These are phyloP conservation scores for Alternaria dauci DNA, from an alignment of 2,329 filamentous ascomycete genomes.

Conservation along the genomic window DNA sequence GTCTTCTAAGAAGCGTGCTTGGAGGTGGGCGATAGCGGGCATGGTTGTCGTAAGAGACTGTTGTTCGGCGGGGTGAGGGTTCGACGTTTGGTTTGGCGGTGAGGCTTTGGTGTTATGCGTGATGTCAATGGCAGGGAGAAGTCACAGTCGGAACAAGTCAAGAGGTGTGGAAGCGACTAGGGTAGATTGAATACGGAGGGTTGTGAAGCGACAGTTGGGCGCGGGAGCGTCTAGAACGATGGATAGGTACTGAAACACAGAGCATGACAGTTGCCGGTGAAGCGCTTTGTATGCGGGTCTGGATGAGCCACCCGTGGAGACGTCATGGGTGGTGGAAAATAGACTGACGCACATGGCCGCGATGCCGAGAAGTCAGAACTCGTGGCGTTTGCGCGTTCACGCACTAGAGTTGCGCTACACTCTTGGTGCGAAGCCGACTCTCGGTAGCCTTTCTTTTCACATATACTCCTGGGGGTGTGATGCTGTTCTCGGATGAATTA, in stretches of 20 bases:
- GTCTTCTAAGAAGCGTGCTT: slow-evolving; percentile 23
- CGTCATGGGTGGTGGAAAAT: slow-evolving; percentile 25
- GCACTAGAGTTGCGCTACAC: slow-evolving; percentile 18
- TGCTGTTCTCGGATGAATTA: neutral
- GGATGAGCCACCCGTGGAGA: slow-evolving; percentile 20
- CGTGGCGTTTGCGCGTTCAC: slow-evolving; percentile 31
- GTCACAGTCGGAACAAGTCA: neutral
- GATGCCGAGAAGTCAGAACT: slow-evolving; percentile 19
- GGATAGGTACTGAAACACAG: slow-evolving; percentile 21
- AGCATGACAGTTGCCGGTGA: slow-evolving; percentile 22
- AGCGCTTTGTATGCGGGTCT: slow-evolving; percentile 36
- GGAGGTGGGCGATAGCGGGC: slow-evolving; percentile 27
- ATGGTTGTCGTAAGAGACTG: slow-evolving; percentile 14
- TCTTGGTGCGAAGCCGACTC: slow-evolving; percentile 13
- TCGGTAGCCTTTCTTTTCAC: neutral
- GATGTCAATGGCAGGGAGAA: slow-evolving; percentile 8
- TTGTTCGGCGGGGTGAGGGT: neutral
- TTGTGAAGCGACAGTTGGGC: slow-evolving; percentile 7
- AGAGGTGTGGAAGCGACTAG: slow-evolving; percentile 8
- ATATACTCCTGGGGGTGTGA: neutral
- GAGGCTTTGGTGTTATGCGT: neutral
- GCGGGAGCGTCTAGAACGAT: slow-evolving; percentile 3
- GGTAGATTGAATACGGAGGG: neutral
- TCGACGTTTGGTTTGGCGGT: neutral
- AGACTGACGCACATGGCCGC: slow-evolving; percentile 24